Base-by-base conservation (phyloP, 805 yeast species). In the Candida ascalaphidarum region DNA sequence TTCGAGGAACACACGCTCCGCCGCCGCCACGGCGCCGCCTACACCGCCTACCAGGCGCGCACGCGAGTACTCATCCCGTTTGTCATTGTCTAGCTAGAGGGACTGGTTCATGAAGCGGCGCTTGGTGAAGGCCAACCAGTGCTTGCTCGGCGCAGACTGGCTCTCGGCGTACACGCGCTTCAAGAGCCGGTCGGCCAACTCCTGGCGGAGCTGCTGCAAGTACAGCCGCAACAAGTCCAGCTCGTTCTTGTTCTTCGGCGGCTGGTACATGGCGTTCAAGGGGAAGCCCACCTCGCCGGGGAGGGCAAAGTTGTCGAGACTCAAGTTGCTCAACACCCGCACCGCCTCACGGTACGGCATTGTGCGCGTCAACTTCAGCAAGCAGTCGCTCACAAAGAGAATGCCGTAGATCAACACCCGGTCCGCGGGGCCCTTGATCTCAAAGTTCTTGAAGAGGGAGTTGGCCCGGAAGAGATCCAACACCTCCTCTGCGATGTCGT, bases 211-310 rank as follows among this genome's bases (percentile, higher is more conserved):
- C 54, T 92, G 98, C 43, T 78, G 79, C 39, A 92, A 66, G 52
- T 92, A 92, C 10, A 74, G 65, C 43, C 92, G 74, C 48, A 92
- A 69, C 31, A 86, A 60, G 33, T 89, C 92, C 31, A 78, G 77
- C 37, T 85, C 95, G 32, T 67, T 66, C 43, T 78, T 77, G 45
- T 77, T 81, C 19, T 66, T 60, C 13, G 96, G 92, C 7, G 95
- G 72, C 26, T 72, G 58, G 55, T 77, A 74, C 50, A 92, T 50
- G 40, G 85, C 71, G 54, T 88, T 89, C 55, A 92, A 66, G 12
- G 97, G 96, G 65, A 92, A 92, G 10, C 89, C 86, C 7, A 89
- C 76, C 36, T 92, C 96, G 14, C 99, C 99, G 2, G 99, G 99
- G 36, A 92, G 69, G 11, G 88, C 67, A 48, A 92, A 89, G 50